Evolutionary conservation across 441 rosid genomes (phyloP).

Genomic region (Heliophila coronopifolia): DNA sequence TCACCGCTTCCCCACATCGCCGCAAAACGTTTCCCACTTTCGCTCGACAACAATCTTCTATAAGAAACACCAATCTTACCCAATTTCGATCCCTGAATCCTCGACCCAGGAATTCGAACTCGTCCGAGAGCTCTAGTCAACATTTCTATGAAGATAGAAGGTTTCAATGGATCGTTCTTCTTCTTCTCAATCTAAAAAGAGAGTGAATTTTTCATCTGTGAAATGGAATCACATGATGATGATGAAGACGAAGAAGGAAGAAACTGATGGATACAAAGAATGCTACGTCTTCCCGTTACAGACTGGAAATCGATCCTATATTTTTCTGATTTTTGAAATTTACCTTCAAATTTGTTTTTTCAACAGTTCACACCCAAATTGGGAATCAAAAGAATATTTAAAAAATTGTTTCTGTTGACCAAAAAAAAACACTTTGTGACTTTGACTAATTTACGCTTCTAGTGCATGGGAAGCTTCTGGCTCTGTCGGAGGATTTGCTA

Average conservation of each 20-base stretch:
- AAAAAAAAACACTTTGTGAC: no score
- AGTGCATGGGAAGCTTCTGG: no score
- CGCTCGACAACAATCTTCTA: slow-evolving; percentile 31
- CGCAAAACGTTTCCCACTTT: slow-evolving; percentile 39
- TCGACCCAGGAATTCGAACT: slow-evolving; percentile 8
- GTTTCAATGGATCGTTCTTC: slow-evolving; percentile 12
- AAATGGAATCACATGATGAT: slow-evolving; percentile 17
- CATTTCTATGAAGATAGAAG: slow-evolving; percentile 3
- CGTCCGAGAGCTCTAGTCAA: slow-evolving; percentile 25
- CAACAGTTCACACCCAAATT: no score
- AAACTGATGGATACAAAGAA: slow-evolving; percentile 27
- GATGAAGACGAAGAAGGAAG: slow-evolving; percentile 1
- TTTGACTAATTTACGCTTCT: no score
- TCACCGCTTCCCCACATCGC: slow-evolving; percentile 96
- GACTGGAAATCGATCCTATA: not conserved
- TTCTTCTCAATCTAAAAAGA: not conserved
- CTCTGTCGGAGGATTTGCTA: no score
- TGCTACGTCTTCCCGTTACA: slow-evolving; percentile 26
- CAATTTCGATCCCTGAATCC: slow-evolving; percentile 10
- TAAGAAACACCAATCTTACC: slow-evolving; percentile 9
- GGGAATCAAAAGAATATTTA: no score
- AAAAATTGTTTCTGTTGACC: no score
- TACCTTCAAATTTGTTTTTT: no score
- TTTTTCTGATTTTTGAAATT: not conserved
- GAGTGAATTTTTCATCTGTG: not conserved